phyloP scores from a whole-genome alignment of 805 yeast genomes.

The Cyberlindnera saturnus region DNA sequence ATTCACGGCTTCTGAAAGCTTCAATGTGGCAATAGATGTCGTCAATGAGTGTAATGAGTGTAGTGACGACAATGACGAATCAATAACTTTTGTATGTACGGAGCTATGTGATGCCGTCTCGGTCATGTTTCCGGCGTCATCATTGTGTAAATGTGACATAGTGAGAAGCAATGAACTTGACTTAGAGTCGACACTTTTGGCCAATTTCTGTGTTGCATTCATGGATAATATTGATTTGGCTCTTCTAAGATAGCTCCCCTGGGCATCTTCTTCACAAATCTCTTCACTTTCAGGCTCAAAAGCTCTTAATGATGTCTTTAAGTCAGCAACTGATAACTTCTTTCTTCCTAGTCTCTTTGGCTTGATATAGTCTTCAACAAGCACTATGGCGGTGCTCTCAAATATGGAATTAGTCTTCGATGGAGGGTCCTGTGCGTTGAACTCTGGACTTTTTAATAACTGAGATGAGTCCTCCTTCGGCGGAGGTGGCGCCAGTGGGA shows the following conservation, averaged over 20 bases:
- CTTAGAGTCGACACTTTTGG: neutral
- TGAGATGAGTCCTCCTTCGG: slow-evolving; percentile 1
- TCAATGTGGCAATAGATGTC: slow-evolving; percentile 12
- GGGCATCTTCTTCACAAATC: neutral
- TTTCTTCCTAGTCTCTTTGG: slow-evolving; percentile 17
- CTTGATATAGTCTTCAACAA: slow-evolving; percentile 52
- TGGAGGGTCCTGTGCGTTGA: slow-evolving; percentile 2
- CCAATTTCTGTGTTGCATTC: neutral
- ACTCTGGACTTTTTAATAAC: neutral
- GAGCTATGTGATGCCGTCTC: neutral
- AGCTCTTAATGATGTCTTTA: slow-evolving; percentile 24
- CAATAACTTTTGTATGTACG: neutral
- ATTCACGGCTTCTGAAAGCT: slow-evolving; percentile 11
- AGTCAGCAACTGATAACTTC: slow-evolving; percentile 28
- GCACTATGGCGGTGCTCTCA: slow-evolving; percentile 31
- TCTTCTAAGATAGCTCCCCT: slow-evolving; percentile 7
- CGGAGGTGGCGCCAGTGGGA: slow-evolving; percentile 30
- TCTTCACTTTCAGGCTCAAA: slow-evolving; percentile 2
- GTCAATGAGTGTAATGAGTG: slow-evolving; percentile 3
- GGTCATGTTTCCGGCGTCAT: neutral
- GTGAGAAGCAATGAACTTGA: neutral
- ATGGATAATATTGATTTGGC: slow-evolving; percentile 12
- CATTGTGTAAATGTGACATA: neutral
- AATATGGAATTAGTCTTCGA: slow-evolving; percentile 11
- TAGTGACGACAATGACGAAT: neutral